Base-by-base conservation (phyloP, 2,329 filamentous ascomycete species). In the Epicoccum nigrum region DNA sequence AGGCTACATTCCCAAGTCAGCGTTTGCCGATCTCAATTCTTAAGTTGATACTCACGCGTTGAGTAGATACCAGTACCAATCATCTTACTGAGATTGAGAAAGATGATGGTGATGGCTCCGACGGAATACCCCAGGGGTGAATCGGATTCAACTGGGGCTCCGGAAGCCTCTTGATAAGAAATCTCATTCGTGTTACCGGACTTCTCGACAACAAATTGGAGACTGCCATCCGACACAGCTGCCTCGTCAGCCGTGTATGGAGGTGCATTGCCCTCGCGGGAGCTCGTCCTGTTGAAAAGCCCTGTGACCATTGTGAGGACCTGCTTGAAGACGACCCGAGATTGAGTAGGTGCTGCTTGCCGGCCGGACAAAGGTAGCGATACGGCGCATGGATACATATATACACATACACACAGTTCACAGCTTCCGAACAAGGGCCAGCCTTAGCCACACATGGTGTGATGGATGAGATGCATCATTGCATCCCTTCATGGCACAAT, bases 41-140 rank as follows among this genome's bases (percentile, higher is more conserved):
- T n/a, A n/a, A 7, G 17, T 16, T 17, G 2, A 8, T 51, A 75
- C 83, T 61, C 62, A 86, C 83, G 85, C 0, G 85, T 87, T 0
- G 84, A 86, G 50, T 83, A 86, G n/a, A 86, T 79, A 38, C 83
- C 83, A 0, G 83, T 86, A 1, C 84, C 84, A 37, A 87, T 75
- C 83, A 87, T 86, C 68, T 81, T 79, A 50, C 81, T 83, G 32
- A 87, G 67, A 52, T 86, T 87, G 45, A 87, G 65, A 31, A 85
- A 85, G 25, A 86, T 73, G 19, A 85, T 80, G 0, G 83, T 83
- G 4, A 81, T 55, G 48, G 76, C 79, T 7, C 79, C 79, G 13
- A 86, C 83, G 9, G 80, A 72, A 55, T 86, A 85, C 0, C 84
- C 85, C 2, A 87, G 69, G 0, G 85, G 84, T 1, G 83, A 86